Conservation (phyloP, 331 rosid genomes). For the Rhamnella rubrinervis region DNA sequence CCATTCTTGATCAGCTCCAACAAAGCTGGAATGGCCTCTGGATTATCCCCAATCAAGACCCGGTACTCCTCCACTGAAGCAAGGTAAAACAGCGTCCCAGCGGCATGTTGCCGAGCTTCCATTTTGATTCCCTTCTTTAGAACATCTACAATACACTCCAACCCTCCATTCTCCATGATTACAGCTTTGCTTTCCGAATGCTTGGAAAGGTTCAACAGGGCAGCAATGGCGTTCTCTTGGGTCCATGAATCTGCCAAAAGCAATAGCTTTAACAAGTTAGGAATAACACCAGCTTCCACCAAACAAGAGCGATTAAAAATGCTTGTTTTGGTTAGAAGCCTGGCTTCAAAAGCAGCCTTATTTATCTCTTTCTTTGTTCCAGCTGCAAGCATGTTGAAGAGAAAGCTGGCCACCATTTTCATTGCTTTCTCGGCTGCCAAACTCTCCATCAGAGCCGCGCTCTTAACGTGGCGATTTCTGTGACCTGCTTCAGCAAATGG, state of each 20-base stretch:
- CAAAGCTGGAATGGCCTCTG: constrained; percentile 56
- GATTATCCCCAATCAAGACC: constrained; percentile 49
- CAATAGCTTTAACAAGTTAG: constrained; percentile 45
- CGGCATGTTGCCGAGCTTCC: constrained; percentile 63
- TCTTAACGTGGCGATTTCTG: constrained; percentile 33
- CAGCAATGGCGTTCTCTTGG: constrained; percentile 72
- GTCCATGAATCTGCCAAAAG: constrained; percentile 30
- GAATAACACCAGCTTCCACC: constrained; percentile 58
- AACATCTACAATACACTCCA: constrained; percentile 48
- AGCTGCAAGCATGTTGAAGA: constrained; percentile 27
- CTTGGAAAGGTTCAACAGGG: constrained; percentile 74
- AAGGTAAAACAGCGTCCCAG: constrained; percentile 68
- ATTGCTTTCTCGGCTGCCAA: constrained; percentile 54
- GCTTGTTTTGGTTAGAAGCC: constrained; percentile 71
- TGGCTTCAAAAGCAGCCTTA: constrained; percentile 56
- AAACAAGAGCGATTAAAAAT: constrained; percentile 67
- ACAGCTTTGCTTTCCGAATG: constrained; percentile 37
- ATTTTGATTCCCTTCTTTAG: constrained; percentile 42
- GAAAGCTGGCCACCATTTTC: constrained; percentile 43
- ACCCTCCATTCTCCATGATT: constrained; percentile 54
- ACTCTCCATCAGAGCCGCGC: constrained; percentile 33
- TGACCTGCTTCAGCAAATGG: constrained; percentile 31
- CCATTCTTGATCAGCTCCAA: constrained; percentile 44
- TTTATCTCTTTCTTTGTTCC: constrained; percentile 40
- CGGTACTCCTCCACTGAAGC: constrained; percentile 56